A percentile compares a stretch with the other conserved stretches of the same genome.
Conservation (phyloP, 352 stramenopile genomes). For the Nothophytophthora sp. region DNA sequence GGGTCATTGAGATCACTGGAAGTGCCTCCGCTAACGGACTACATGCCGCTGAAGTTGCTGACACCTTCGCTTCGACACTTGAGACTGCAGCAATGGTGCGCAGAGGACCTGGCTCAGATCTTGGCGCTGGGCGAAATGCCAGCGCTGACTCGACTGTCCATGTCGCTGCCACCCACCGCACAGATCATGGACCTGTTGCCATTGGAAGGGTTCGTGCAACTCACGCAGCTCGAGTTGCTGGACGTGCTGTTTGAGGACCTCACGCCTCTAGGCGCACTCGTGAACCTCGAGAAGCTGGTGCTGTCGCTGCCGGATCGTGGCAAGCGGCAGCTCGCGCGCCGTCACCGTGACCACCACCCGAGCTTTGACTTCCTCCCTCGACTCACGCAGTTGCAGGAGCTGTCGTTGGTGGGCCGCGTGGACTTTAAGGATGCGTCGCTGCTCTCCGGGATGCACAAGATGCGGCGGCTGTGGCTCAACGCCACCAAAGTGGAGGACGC, state of each 20-base stretch:
- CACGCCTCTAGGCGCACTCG: conserved; percentile 34
- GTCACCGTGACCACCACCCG: conserved; percentile 36
- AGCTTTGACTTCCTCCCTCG: conserved; percentile 47
- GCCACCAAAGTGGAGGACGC: conserved; percentile 52
- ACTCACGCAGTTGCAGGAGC: conserved; percentile 40
- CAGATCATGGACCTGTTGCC: conserved; percentile 43
- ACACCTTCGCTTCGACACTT: conserved; percentile 34
- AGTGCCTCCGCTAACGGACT: conserved; percentile 33
- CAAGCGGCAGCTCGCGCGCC: conserved; percentile 43
- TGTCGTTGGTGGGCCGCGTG: conserved; percentile 53
- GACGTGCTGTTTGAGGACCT: conserved; percentile 58
- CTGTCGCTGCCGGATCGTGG: conserved; percentile 42
- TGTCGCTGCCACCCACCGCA: conserved; percentile 35
- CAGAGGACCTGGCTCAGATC: conserved; percentile 40
- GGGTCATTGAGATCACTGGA: conserved; percentile 31
- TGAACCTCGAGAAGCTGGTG: conserved; percentile 52
- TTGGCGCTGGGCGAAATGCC: conserved; percentile 25
- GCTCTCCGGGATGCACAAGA: conserved; percentile 35
- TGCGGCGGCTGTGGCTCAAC: conserved; percentile 49
- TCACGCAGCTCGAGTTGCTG: conserved; percentile 49
- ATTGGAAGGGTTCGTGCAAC: conserved; percentile 37
- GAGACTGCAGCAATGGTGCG: conserved; percentile 41
- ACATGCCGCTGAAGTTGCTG: conserved; percentile 25
- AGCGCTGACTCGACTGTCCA: conserved; percentile 29
- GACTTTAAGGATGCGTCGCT: conserved; percentile 56